Conservation (phyloP, 164 flowering plant genomes). For the Echeveria elegans region DNA sequence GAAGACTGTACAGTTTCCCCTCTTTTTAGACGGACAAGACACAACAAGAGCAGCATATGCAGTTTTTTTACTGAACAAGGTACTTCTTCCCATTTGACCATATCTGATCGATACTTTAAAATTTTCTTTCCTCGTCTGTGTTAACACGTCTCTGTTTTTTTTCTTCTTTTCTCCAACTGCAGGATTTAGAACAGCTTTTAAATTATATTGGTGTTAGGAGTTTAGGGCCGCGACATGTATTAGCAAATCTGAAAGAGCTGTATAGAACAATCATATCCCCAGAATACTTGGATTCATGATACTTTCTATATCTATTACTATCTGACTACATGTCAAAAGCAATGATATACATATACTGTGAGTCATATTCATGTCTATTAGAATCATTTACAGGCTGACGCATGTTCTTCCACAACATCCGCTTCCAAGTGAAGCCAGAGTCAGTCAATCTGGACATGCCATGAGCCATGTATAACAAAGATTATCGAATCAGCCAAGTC, state of each 20-base stretch:
- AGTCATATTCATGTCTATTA: neutral
- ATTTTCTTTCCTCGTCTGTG: neutral
- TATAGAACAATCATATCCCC: constrained; percentile 44
- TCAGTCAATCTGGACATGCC: too few species aligned
- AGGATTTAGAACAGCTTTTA: constrained; percentile 90
- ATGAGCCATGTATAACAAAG: too few species aligned
- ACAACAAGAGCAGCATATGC: constrained; percentile 95
- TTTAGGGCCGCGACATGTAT: constrained; percentile 79
- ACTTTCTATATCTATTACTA: too few species aligned
- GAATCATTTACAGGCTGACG: neutral
- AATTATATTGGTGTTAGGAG: constrained; percentile 68
- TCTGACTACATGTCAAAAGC: constrained; percentile 8
- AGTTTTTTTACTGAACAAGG: constrained; percentile 94
- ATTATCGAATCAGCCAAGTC: too few species aligned
- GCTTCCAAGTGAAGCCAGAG: too few species aligned
- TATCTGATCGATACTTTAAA: neutral
- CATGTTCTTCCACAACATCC: neutral
- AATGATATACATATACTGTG: neutral
- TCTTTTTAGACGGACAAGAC: constrained; percentile 94
- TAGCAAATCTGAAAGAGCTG: constrained; percentile 84
- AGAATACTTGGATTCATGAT: constrained; percentile 40
- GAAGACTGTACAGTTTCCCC: constrained; percentile 75
- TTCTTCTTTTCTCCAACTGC: constrained; percentile 12
- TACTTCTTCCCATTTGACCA: constrained; percentile 13
- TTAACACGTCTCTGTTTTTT: neutral